Percentiles rank a stretch among this genome's conserved stretches.
These are phyloP conservation scores for Tuber borchii DNA, from an alignment of 495 filamentous ascomycete genomes.

Conservation along the genomic window DNA sequence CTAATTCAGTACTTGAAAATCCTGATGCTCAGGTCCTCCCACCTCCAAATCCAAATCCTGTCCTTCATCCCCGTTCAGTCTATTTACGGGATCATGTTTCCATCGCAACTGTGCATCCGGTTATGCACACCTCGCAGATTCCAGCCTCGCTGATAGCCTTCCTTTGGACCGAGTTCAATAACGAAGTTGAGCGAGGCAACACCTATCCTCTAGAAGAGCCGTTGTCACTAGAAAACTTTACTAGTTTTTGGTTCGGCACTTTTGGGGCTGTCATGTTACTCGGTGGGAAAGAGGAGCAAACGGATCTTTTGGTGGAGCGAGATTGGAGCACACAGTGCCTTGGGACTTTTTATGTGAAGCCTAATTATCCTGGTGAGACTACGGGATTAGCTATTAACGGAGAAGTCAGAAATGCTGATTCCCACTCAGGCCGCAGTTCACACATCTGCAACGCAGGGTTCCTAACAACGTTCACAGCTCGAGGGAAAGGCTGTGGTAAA, in stretches of 20 bases:
- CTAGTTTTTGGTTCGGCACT: constrained; percentile 89
- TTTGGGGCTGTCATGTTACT: constrained; percentile 91
- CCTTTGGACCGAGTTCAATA: constrained; percentile 78
- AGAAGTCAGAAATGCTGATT: constrained; percentile 10
- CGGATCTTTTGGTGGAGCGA: constrained; percentile 43
- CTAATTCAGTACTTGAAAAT: constrained; percentile 33
- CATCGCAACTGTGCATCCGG: constrained; percentile 82
- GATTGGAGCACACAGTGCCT: constrained; percentile 83
- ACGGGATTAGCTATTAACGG: not conserved
- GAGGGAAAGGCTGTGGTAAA: constrained; percentile 83
- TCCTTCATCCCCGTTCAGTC: constrained; percentile 68
- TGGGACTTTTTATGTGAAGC: constrained; percentile 94
- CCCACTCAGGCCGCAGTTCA: constrained; percentile 60
- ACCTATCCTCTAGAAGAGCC: constrained; percentile 89
- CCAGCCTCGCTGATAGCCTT: constrained; percentile 70
- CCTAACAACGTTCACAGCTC: constrained; percentile 79
- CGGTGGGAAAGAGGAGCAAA: constrained; percentile 53
- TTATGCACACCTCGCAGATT: constrained; percentile 65
- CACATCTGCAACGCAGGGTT: constrained; percentile 97
- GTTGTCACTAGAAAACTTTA: constrained; percentile 68
- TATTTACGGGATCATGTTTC: constrained; percentile 85
- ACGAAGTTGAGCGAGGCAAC: constrained; percentile 92
- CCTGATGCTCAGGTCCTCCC: constrained; percentile 24
- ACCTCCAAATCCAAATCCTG: constrained; percentile 30
- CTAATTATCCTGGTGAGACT: constrained; percentile 72